Base-by-base conservation (phyloP, 805 yeast genomes). In the Ogataea methylovora region DNA sequence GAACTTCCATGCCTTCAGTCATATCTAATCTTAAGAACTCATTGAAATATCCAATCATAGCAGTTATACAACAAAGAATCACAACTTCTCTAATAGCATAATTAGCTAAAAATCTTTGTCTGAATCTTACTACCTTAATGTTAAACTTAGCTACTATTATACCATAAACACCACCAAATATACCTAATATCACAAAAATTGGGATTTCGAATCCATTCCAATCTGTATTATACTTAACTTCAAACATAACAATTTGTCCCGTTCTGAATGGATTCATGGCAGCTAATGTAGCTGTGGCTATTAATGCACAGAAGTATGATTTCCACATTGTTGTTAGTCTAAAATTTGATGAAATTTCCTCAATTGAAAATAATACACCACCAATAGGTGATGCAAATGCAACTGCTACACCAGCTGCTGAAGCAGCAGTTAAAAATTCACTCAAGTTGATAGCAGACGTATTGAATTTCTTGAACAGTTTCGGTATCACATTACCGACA, bases 401-500 rank as follows among this genome's bases (percentile, higher is more conserved):
- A 8, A 92, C 97, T 0, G 97, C 97, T 8, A 92, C 97, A 34
- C 99, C 99, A 1, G 98, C 95, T 3, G 96, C 97, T 8, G 96
- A 73, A 4, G 95, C 81, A 0, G 98, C 96, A 1, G 90, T 78
- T 34, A 92, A 60, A 34, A 81, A 73, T 41, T 83, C 88, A 19
- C 76, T 46, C 24, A 49, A 40, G 31, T 51, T 68, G 5, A 66
- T 54, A 9, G 73, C 71, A 15, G 72, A 65, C 33, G 56, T 58
- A n/a, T 60, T 54, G 44, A 69, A 73, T 38, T 56, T 54, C 16
- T 50, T 49, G 37, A 80, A 66, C 29, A 76, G 52, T 25, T 69
- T 68, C 1, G 92, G 78, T 10, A 86, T 62, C n/a, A 77, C 71
- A 47, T 79, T 77, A 0, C 97, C 98, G n/a, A 83, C 90, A 55